A percentile compares a stretch with the other conserved stretches of the same genome.
Conservation (phyloP, 768 basidiomycete species). For the Sistotremastrum suecicum region DNA sequence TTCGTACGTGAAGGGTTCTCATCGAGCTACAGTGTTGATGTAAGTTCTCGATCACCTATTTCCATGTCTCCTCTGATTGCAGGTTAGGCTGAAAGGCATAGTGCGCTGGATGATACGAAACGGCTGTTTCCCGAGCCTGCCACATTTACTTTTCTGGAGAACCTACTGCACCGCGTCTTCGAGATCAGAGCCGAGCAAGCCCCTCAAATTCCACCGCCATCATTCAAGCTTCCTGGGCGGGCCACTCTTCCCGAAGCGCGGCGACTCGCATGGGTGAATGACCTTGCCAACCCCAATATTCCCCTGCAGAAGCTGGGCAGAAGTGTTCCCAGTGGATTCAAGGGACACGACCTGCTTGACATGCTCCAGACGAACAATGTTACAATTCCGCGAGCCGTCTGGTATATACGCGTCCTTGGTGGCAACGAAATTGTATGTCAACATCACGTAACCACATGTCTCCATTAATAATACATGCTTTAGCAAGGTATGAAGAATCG, state of each 20-base stretch:
- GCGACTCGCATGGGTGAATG: constrained; percentile 70
- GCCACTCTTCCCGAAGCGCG: constrained; percentile 71
- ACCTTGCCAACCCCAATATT: constrained; percentile 68
- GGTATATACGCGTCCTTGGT: constrained; percentile 79
- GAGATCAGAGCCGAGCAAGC: constrained; percentile 41
- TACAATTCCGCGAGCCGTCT: constrained; percentile 68
- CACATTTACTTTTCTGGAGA: constrained; percentile 47
- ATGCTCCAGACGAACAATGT: constrained; percentile 64
- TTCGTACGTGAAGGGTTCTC: constrained; percentile 57
- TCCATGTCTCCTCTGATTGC: not conserved
- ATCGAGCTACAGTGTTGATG: constrained; percentile 39
- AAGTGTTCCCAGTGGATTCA: constrained; percentile 76
- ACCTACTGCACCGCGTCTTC: constrained; percentile 67
- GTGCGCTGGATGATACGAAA: constrained; percentile 38
- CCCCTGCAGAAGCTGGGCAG: constrained; percentile 73
- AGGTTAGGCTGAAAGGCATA: constrained; percentile 47
- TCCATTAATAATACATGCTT: not conserved
- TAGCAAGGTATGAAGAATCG: constrained; percentile 62
- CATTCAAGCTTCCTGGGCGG: constrained; percentile 70
- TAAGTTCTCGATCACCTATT: constrained; percentile 20
- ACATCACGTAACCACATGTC: not conserved
- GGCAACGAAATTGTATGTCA: constrained; percentile 66
- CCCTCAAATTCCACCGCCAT: constrained; percentile 43
- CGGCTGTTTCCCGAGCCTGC: constrained; percentile 35
- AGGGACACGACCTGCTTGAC: constrained; percentile 73